Conservation (phyloP, 2,329 filamentous ascomycete species). For the Sphaerostilbella broomeana region DNA sequence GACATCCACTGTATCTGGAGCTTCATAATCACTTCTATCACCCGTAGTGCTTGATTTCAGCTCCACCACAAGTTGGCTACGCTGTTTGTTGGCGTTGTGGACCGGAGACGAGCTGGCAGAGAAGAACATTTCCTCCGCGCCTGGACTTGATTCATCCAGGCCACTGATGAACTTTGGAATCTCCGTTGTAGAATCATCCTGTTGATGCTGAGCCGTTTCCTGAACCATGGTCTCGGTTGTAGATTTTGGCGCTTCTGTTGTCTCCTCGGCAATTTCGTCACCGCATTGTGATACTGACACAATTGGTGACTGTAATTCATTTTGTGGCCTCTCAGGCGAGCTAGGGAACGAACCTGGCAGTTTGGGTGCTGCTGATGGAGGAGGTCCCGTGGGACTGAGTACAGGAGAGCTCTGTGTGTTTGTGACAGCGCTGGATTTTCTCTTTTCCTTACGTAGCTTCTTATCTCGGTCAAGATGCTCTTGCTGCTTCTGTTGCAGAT, state of each 20-base stretch:
- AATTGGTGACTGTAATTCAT: background rate
- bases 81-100: background rate
- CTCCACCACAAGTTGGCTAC: conserved; percentile 9
- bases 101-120: background rate
- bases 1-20: background rate
- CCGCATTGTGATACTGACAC: background rate
- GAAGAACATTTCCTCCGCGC: background rate
- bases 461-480: conserved; percentile 32
- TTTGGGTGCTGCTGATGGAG: conserved; percentile 4
- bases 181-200: background rate
- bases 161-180: background rate
- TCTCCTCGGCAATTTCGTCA: background rate
- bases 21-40: conserved; percentile 7
- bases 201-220: no score
- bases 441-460: conserved; percentile 23
- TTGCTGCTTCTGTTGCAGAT: conserved; percentile 54
- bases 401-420: conserved; percentile 10
- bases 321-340: conserved; percentile 4
- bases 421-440: conserved; percentile 7
- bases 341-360: conserved; percentile 11
- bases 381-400: background rate
- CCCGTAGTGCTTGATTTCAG: background rate
- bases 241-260: background rate
- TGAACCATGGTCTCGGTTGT: background rate
- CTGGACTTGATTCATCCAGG: background rate